phyloP scores from a whole-genome alignment of 2,329 filamentous ascomycete genomes.

The Colletotrichum scovillei region DNA sequence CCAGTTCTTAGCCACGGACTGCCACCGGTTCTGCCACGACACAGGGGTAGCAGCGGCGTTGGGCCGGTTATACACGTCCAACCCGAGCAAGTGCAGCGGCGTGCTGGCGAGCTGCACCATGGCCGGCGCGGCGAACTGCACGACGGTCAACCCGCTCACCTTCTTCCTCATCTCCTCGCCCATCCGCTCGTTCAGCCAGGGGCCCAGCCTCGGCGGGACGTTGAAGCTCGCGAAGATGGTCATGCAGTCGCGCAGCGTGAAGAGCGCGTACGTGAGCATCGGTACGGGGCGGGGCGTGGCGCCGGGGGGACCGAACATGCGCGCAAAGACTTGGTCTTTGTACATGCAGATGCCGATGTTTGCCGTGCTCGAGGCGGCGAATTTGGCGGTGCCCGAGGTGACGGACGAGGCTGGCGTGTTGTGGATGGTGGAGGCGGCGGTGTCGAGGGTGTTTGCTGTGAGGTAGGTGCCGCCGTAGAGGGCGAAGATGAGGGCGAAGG shows the following conservation, averaged over 20 bases:
- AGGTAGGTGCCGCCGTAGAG: constrained; percentile 92
- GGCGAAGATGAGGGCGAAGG: constrained; percentile 76
- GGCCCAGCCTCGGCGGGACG: constrained; percentile 82
- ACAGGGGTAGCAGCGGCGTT: constrained; percentile 42
- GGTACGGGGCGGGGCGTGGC: constrained; percentile 69
- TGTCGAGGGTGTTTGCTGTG: constrained; percentile 90
- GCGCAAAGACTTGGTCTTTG: constrained; percentile 89
- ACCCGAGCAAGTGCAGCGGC: constrained; percentile 83
- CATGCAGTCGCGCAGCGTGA: constrained; percentile 84
- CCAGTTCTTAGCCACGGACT: constrained; percentile 80
- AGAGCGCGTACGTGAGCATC: constrained; percentile 78
- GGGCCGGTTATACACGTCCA: constrained; percentile 87
- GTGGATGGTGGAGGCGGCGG: constrained; percentile 72
- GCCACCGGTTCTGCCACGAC: constrained; percentile 69
- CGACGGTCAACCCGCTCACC: constrained; percentile 69
- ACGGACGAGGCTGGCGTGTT: constrained; percentile 69
- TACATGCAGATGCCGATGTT: constrained; percentile 90
- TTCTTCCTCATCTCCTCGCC: constrained; percentile 61
- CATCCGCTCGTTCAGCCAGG: constrained; percentile 68
- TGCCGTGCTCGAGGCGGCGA: constrained; percentile 80
- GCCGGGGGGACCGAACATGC: constrained; percentile 78
- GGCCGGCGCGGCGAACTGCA: constrained; percentile 85
- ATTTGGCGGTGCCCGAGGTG: constrained; percentile 82
- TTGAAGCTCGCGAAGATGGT: constrained; percentile 96
- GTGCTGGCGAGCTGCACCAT: constrained; percentile 83